Conservation (phyloP, 345 rosid species). For the Iberis pinnata region DNA sequence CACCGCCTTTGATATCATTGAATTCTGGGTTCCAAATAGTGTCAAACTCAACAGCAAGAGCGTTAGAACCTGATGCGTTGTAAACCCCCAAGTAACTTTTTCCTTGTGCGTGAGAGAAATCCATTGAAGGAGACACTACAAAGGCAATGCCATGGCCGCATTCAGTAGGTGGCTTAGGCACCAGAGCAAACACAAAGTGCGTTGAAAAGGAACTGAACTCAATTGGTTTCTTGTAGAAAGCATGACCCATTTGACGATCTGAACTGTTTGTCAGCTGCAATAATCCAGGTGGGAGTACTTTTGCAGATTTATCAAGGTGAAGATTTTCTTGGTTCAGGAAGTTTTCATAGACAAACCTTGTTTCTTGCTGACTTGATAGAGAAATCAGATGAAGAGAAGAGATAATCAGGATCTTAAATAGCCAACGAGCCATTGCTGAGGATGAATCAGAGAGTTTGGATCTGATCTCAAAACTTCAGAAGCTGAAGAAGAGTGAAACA, state of each 20-base stretch:
- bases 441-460: constrained; percentile 25
- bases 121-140: constrained; percentile 30
- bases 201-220: constrained; percentile 45
- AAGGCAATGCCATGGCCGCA: constrained; percentile 47
- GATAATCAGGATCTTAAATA: constrained; percentile 18
- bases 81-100: constrained; percentile 43
- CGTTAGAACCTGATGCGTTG: constrained; percentile 32
- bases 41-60: constrained; percentile 56
- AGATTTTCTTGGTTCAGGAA: constrained; percentile 29
- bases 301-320: constrained; percentile 31
- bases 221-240: constrained; percentile 40
- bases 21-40: constrained; percentile 42
- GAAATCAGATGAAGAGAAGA: constrained; percentile 22
- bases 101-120: constrained; percentile 13
- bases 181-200: constrained; percentile 36
- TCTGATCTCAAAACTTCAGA: background rate
- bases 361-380: constrained; percentile 26
- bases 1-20: constrained; percentile 37
- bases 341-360: constrained; percentile 39
- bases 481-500: background rate
- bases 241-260: constrained; percentile 33
- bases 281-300: constrained; percentile 37
- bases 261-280: constrained; percentile 44
- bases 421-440: constrained; percentile 15
- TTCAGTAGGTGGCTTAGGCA: constrained; percentile 27